Percentiles rank a stretch among this genome's conserved stretches.
Conservation (phyloP, 1,139 yeast species). For the Nakaseomyces bracarensis region DNA sequence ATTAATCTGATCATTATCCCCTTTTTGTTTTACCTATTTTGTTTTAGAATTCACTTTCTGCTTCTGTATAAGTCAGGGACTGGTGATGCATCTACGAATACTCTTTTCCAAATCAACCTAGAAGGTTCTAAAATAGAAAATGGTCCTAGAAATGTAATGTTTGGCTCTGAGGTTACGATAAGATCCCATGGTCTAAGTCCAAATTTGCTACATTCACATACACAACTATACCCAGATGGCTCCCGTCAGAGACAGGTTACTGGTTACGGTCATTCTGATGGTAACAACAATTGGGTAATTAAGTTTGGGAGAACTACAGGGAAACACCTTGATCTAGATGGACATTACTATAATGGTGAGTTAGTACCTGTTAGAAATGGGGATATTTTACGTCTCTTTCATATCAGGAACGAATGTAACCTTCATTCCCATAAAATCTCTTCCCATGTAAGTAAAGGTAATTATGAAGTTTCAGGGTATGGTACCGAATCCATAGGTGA, state of each 20-base stretch:
- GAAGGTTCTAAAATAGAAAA: constrained; percentile 44
- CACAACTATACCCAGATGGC: constrained; percentile 61
- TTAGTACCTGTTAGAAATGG: constrained; percentile 38
- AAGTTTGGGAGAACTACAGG: constrained; percentile 35
- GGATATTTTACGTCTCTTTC: constrained; percentile 48
- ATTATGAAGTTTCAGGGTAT: constrained; percentile 62
- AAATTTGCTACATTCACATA: constrained; percentile 63
- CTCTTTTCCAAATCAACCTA: constrained; percentile 61
- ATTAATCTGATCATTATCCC: constrained; percentile 68
- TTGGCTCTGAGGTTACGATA: constrained; percentile 55
- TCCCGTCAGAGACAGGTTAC: constrained; percentile 69
- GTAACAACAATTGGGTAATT: constrained; percentile 49
- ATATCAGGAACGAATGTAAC: constrained; percentile 44
- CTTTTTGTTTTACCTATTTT: constrained; percentile 50
- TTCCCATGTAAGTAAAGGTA: constrained; percentile 46
- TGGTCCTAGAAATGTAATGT: constrained; percentile 56
- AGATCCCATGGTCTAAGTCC: constrained; percentile 71
- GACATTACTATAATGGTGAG: constrained; percentile 26
- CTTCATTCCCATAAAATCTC: constrained; percentile 56
- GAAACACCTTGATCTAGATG: constrained; percentile 22
- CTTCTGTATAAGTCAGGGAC: constrained; percentile 71
- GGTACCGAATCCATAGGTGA: constrained; percentile 51
- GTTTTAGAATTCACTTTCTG: constrained; percentile 74
- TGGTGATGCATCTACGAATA: constrained; percentile 67
- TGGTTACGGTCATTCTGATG: constrained; percentile 66